These are phyloP conservation scores for Cladosporium sp. DNA, from an alignment of 2,329 filamentous ascomycete species.

Conservation along the genomic window DNA sequence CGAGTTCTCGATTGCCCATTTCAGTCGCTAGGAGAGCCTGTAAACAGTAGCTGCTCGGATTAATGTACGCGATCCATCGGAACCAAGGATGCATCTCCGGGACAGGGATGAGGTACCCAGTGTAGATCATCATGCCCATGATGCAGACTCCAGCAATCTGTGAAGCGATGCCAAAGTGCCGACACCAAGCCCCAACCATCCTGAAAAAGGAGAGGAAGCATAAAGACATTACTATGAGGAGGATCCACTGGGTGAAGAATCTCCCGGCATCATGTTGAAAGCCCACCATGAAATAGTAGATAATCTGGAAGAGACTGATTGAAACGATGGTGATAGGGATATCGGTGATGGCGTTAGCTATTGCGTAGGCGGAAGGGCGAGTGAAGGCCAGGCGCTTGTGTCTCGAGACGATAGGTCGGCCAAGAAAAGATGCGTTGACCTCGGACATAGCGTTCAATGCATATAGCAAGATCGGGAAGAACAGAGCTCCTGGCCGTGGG, in stretches of 20 bases:
- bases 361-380: conserved; percentile 50
- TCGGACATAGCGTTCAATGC: conserved; percentile 62
- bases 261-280: conserved; percentile 47
- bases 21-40: conserved; percentile 44
- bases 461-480: conserved; percentile 62
- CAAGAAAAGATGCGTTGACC: conserved; percentile 54
- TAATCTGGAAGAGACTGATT: conserved; percentile 53
- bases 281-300: conserved; percentile 62
- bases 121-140: conserved; percentile 10
- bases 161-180: conserved; percentile 28
- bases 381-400: conserved; percentile 39
- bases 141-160: conserved; percentile 29
- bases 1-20: conserved; percentile 47
- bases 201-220: conserved; percentile 43
- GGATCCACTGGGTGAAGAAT: conserved; percentile 61
- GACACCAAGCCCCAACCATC: conserved; percentile 35
- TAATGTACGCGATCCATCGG: conserved; percentile 52
- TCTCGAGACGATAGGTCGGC: conserved; percentile 45
- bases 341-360: conserved; percentile 49
- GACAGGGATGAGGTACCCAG: conserved; percentile 29
- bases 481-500: conserved; percentile 59
- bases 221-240: conserved; percentile 45
- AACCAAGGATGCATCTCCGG: conserved; percentile 18
- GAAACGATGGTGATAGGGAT: conserved; percentile 56
- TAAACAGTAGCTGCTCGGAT: conserved; percentile 30